Evolutionary conservation across 805 yeast genomes (phyloP).

Genomic region (Ogataea trehaloabstinens): DNA sequence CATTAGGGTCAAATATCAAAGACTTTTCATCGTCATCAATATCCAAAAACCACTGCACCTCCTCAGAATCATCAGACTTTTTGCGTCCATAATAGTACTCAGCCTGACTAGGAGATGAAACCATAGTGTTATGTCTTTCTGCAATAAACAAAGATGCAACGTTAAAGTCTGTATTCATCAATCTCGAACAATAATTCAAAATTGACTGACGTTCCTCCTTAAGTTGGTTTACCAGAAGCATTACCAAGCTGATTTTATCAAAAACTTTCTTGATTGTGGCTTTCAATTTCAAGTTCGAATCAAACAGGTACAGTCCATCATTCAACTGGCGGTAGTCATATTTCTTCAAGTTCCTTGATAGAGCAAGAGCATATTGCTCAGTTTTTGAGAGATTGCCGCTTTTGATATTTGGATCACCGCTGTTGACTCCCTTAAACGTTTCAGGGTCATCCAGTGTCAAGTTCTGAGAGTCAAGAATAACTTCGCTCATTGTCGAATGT

Average conservation of each 20-base stretch:
- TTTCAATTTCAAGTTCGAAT: constrained; percentile 32
- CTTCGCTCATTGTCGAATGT: constrained; percentile 56
- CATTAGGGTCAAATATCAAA: constrained; percentile 61
- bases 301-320: constrained; percentile 34
- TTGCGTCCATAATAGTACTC: constrained; percentile 34
- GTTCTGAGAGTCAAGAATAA: constrained; percentile 67
- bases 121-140: constrained; percentile 39
- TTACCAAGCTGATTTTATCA: constrained; percentile 34
- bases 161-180: constrained; percentile 72
- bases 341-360: constrained; percentile 45
- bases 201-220: constrained; percentile 70
- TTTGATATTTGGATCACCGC: constrained; percentile 44
- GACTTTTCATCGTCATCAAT: constrained; percentile 54
- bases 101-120: constrained; percentile 25
- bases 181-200: constrained; percentile 69
- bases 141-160: constrained; percentile 52
- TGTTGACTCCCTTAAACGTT: constrained; percentile 61
- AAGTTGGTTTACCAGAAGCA: constrained; percentile 50
- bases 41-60: constrained; percentile 70
- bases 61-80: constrained; percentile 37
- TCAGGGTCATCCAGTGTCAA: constrained; percentile 74
- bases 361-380: constrained; percentile 48
- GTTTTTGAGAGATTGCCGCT: constrained; percentile 36
- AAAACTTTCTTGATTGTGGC: constrained; percentile 37
- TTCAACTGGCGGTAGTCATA: constrained; percentile 31